Evolutionary conservation across 2,329 filamentous ascomycete species (phyloP), one percentile per base, ranked within the genome.

Genomic region (Claviceps cyperi): DNA sequence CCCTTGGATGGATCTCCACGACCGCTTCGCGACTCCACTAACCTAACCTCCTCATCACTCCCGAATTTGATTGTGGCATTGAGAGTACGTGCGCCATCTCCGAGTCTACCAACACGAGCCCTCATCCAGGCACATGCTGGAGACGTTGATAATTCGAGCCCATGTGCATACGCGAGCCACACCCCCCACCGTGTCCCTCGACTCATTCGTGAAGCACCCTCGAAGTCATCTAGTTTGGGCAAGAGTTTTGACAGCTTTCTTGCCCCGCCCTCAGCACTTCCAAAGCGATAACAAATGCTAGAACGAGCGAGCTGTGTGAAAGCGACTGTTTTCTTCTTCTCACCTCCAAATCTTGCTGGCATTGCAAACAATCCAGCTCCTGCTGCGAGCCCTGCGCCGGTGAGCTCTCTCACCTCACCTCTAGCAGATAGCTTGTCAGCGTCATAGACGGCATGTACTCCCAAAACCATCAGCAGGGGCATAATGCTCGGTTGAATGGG

Each of bases 401-500:
- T 59, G 59, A 59, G 56, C 54, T 52, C 50, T 53, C 46, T 43
- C 38, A 50, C 45, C 39, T 43, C 51, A 39, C 49, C 43, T 43
- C 49, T 46, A 53, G 52, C 50, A 49, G 54, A 48, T 53, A 51
- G 52, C 50, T 50, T 46, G 50, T 51, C 53, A 56, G 49, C 53
- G 51, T 53, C 17, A 21, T 41, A 57, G 49, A 56, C 66, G 74
- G 75, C 65, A 89, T 89, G 84, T 89, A 83, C 73, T 80, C 79
- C 62, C 81, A 86, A 66, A 75, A 74, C 63, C 81, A 77, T 64
- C 81, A 85, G 64, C 81, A 83, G 69, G 80, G 80, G 64, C 84
- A 87, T 64, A 82, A 82, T 70, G 78, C 77, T 69, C 81, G 86
- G 69, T 77, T 88, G 67, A 89, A 88, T 62, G 66, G 66, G 69